Base-by-base conservation (phyloP, 2,329 filamentous ascomycete genomes). In the Lachnellula suecica region DNA sequence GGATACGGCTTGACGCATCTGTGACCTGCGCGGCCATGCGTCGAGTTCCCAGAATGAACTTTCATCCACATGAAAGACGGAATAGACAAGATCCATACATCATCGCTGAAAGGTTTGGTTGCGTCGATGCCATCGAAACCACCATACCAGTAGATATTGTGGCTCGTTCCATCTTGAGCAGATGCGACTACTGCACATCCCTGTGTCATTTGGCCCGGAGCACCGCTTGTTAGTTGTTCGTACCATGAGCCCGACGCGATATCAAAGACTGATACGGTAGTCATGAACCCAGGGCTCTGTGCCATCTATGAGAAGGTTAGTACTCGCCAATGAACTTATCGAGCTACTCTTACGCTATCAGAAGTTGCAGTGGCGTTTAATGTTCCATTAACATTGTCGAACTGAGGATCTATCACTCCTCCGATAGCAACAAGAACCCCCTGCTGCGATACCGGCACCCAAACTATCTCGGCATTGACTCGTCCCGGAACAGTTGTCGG, bases 131-230 rank as follows among this genome's bases (percentile, higher is more conserved):
- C 83, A 52, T 83, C 71, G 63, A 87, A 92, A 0, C 88, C 88
- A 15, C 87, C 88, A 64, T 87, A 91, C 74, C 91, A 81, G 70
- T 91, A 90, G 46, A 92, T 80, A 63, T 91, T 88, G 64, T 89
- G 89, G 20, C 83, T 88, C 20, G 84, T 87, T 4, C 86, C 86
- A 65, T 89, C 87, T 20, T 85, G 79, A 15, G 85, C 84, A 9
- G 83, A 83, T 29, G 83, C 85, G 17, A 87, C 79, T 0, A 87
- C 83, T 7, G 86, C 83, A 63, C 87, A 90, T 0, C 85, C 85
- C 63, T 89, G 89, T 11, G 89, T 85, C 13, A 87, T 78, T 47
- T 85, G 82, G 0, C 77, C 71, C 0, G 87, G 85, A 5, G 77
- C 77, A 2, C 87, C 87, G 1, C 78, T 79, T 0, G 87, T 90